Evolutionary conservation across 306 rosid genomes (phyloP).

Genomic region (Comarum palustre): DNA sequence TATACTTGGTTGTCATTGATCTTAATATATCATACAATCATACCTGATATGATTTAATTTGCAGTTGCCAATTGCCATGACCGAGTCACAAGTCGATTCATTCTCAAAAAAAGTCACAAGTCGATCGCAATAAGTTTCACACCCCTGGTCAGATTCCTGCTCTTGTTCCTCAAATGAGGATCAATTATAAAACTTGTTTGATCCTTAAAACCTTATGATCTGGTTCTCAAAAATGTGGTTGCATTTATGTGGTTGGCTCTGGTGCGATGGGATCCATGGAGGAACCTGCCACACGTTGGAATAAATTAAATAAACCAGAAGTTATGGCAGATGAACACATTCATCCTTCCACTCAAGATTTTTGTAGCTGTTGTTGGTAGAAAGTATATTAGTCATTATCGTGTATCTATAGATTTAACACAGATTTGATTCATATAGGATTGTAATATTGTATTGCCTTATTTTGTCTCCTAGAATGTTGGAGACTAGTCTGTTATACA

Average conservation of each 20-base stretch:
- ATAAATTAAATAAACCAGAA: constrained; percentile 4
- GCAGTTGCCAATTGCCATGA: not conserved
- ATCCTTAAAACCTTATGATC: constrained; percentile 1
- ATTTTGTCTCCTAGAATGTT: too few relatives aligned
- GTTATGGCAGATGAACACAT: constrained; percentile 5
- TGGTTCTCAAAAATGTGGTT: not conserved
- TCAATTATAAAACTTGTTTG: not conserved
- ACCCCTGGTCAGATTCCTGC: not conserved
- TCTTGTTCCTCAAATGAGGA: constrained; percentile 3
- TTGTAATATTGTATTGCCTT: too few relatives aligned
- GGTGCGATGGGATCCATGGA: not conserved
- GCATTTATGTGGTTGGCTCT: constrained; percentile 7
- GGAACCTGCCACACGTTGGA: constrained; percentile 13
- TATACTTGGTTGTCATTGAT: not conserved
- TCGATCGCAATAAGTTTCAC: too few relatives aligned
- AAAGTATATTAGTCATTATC: too few relatives aligned
- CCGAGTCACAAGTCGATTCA: not conserved
- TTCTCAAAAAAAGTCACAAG: too few relatives aligned
- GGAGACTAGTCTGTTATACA: too few relatives aligned
- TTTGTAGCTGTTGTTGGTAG: not conserved
- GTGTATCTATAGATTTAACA: too few relatives aligned
- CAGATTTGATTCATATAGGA: too few relatives aligned
- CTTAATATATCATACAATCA: not conserved
- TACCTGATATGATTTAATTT: not conserved
- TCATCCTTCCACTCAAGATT: not conserved